These are phyloP conservation scores for Meira nashicola DNA, from an alignment of 1,284 basidiomycete genomes.

Conservation along the genomic window DNA sequence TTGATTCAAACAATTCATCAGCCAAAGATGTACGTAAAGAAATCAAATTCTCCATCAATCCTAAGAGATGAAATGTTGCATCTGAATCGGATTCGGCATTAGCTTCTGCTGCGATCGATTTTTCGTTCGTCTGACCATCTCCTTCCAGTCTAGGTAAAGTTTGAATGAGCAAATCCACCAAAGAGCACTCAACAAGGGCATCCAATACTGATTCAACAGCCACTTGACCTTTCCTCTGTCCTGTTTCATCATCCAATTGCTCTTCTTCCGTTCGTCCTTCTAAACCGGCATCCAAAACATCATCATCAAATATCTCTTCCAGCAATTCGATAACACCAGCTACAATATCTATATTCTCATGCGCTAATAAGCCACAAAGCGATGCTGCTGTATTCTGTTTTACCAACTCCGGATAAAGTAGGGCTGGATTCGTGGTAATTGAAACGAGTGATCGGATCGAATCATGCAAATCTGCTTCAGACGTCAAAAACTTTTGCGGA, in stretches of 20 bases:
- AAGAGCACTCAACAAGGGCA: slow-evolving; percentile 65
- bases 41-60: slow-evolving; percentile 86
- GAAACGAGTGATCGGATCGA: slow-evolving; percentile 75
- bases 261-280: slow-evolving; percentile 63
- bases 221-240: slow-evolving; percentile 54
- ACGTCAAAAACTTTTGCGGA: slow-evolving; percentile 75
- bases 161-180: slow-evolving; percentile 82
- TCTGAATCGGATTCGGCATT: slow-evolving; percentile 35
- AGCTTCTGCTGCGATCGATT: slow-evolving; percentile 9
- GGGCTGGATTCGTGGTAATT: slow-evolving; percentile 75
- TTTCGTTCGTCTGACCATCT: slow-evolving; percentile 10
- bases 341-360: slow-evolving; percentile 50
- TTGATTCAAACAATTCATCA: slow-evolving; percentile 59
- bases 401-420: slow-evolving; percentile 85
- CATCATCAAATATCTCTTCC: slow-evolving; percentile 92
- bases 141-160: slow-evolving; percentile 61
- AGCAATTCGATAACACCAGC: slow-evolving; percentile 55
- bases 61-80: slow-evolving; percentile 53
- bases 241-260: slow-evolving; percentile 54
- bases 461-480: slow-evolving; percentile 86
- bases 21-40: slow-evolving; percentile 72
- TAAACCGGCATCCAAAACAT: slow-evolving; percentile 69
- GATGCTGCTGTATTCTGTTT: slow-evolving; percentile 66
- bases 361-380: slow-evolving; percentile 70
- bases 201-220: slow-evolving; percentile 20